Evolutionary conservation across 2,329 filamentous ascomycete species (phyloP).

Genomic region (Ophiocordyceps australis): DNA sequence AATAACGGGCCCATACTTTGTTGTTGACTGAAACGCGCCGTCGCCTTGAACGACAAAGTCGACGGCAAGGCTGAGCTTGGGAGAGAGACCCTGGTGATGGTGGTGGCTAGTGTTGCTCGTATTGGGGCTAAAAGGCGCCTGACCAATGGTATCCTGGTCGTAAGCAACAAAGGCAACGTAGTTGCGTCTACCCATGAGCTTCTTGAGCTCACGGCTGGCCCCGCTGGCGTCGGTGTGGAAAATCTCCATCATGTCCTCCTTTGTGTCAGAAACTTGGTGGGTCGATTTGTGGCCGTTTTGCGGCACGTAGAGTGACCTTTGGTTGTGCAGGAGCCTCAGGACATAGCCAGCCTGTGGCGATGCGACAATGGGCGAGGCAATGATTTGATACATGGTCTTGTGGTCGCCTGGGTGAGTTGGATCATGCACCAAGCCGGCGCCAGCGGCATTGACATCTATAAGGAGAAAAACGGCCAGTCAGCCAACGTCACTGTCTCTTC

Average conservation of each 20-base stretch:
- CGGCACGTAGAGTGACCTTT: constrained; percentile 81
- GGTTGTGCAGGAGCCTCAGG: constrained; percentile 87
- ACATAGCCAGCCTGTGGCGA: constrained; percentile 73
- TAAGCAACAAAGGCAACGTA: constrained; percentile 90
- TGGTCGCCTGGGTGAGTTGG: constrained; percentile 80
- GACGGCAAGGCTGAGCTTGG: constrained; percentile 75
- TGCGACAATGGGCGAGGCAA: constrained; percentile 82
- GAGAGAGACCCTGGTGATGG: constrained; percentile 27
- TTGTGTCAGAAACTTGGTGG: constrained; percentile 70
- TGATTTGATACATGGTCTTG: constrained; percentile 99
- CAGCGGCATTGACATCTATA: constrained; percentile 72
- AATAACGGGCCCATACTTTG: constrained; percentile 95
- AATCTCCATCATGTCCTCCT: constrained; percentile 99
- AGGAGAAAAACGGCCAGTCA: background rate
- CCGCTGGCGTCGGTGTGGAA: constrained; percentile 89
- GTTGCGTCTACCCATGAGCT: constrained; percentile 84
- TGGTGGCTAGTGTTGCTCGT: constrained; percentile 14
- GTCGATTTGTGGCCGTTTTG: constrained; percentile 65
- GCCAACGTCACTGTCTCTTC: background rate
- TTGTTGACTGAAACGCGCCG: constrained; percentile 59
- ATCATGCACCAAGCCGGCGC: constrained; percentile 87
- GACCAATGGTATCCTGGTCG: constrained; percentile 58
- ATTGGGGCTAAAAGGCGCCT: constrained; percentile 18
- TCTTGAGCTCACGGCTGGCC: constrained; percentile 64
- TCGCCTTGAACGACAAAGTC: constrained; percentile 97